These are phyloP conservation scores for Suillus fuscotomentosus DNA, from an alignment of 768 basidiomycete genomes.

Conservation along the genomic window DNA sequence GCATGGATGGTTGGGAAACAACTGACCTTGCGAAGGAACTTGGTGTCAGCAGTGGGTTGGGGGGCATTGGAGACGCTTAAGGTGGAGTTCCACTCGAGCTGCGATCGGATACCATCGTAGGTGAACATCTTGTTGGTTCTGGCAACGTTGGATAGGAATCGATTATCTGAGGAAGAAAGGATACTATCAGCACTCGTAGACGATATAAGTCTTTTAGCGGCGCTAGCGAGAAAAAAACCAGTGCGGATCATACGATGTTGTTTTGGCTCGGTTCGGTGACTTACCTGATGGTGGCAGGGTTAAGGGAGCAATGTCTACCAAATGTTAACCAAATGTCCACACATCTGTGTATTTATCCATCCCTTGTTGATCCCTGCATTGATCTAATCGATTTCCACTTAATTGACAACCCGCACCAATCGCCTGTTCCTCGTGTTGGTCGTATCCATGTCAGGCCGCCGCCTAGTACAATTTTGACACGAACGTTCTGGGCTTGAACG, in stretches of 20 bases:
- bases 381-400: no score
- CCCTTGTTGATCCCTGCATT: not conserved
- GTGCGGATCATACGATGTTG: constrained; percentile 8
- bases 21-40: constrained; percentile 86
- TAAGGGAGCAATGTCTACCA: not conserved
- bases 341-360: constrained; percentile 3
- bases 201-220: constrained; percentile 17
- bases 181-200: constrained; percentile 15
- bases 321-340: not conserved
- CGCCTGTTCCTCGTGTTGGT: not conserved
- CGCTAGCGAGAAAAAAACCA: constrained; percentile 10
- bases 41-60: constrained; percentile 73
- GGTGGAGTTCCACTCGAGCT: constrained; percentile 90
- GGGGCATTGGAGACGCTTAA: constrained; percentile 73
- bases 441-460: not conserved
- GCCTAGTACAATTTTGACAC: constrained; percentile 11
- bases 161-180: constrained; percentile 8
- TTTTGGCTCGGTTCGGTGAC: constrained; percentile 10
- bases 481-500: constrained; percentile 22
- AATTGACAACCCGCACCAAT: constrained; percentile 11
- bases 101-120: constrained; percentile 64
- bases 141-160: constrained; percentile 9
- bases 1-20: not conserved
- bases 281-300: constrained; percentile 18
- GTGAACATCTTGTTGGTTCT: constrained; percentile 45